These are phyloP conservation scores for Secale cereale DNA, from an alignment of 176 grass and related monocot species.

Conservation along the genomic window DNA sequence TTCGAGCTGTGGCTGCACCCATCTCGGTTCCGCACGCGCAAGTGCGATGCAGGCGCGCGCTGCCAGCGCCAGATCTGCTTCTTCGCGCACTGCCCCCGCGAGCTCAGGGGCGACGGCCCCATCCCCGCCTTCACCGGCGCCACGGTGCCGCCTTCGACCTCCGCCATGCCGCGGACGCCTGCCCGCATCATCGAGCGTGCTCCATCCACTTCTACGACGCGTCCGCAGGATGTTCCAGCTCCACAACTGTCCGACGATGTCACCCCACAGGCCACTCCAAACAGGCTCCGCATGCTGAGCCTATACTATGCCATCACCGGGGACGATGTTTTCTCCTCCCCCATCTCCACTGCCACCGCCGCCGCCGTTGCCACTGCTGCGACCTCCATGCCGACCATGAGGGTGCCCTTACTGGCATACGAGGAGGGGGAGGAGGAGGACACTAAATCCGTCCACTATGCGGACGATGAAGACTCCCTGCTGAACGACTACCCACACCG, in stretches of 20 bases:
- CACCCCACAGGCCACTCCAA: background rate
- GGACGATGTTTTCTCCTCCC: background rate
- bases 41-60: constrained; percentile 11
- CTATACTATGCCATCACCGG: background rate
- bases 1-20: constrained; percentile 68
- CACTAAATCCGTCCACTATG: background rate
- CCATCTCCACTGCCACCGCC: background rate
- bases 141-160: no score
- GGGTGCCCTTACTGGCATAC: background rate
- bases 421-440: background rate
- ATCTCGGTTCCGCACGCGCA: constrained; percentile 31
- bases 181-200: background rate
- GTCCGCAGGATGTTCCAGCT: background rate
- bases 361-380: background rate
- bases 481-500: constrained; percentile 11
- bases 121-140: background rate
- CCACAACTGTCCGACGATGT: background rate
- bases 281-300: background rate
- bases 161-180: background rate
- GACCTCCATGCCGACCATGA: background rate
- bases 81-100: constrained; percentile 32
- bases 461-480: background rate
- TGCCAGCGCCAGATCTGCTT: constrained; percentile 49
- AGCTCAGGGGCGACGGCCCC: constrained; percentile 7
- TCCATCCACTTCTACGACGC: background rate